Conservation (phyloP, 2,329 filamentous ascomycete species). For the Scedosporium boydii region DNA sequence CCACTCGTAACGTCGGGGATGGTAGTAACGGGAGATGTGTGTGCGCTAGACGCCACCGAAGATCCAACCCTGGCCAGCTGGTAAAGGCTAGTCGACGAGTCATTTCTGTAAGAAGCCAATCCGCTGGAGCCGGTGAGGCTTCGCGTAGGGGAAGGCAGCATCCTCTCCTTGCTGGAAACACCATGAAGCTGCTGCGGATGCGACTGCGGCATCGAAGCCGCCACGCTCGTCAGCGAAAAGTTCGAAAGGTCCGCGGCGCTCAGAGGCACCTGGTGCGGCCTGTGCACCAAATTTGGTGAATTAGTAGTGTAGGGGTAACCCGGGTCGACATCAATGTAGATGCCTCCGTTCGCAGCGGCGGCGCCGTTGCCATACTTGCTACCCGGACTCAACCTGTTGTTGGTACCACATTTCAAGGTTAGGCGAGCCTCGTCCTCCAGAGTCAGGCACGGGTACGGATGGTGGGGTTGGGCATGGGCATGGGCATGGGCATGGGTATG, state of each 20-base stretch:
- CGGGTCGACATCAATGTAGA: constrained; percentile 27
- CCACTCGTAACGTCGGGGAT: not conserved
- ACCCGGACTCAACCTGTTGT: constrained; percentile 21
- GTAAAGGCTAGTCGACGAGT: not conserved
- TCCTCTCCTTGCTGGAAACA: constrained; percentile 14
- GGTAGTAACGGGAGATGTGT: constrained; percentile 8
- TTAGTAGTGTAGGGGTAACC: constrained; percentile 21
- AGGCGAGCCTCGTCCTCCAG: not conserved
- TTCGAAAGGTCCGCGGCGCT: constrained; percentile 21
- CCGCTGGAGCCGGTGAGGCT: constrained; percentile 3
- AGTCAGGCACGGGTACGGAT: not conserved
- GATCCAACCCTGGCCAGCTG: not conserved
- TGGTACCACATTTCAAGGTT: constrained; percentile 11
- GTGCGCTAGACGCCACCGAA: not conserved
- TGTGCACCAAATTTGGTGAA: constrained; percentile 22
- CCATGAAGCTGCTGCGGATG: constrained; percentile 19
- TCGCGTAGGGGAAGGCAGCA: constrained; percentile 13
- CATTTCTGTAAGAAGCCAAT: not conserved
- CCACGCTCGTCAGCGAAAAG: constrained; percentile 31
- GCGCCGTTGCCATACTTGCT: constrained; percentile 21
- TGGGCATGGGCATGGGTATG: constrained; percentile 16
- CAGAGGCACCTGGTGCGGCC: constrained; percentile 14
- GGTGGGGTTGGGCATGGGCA: not conserved
- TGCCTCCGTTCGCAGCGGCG: constrained; percentile 15
- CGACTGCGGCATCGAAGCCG: constrained; percentile 22